Base-by-base conservation (phyloP, 257 asterid species). In the Sherardia arvensis region DNA sequence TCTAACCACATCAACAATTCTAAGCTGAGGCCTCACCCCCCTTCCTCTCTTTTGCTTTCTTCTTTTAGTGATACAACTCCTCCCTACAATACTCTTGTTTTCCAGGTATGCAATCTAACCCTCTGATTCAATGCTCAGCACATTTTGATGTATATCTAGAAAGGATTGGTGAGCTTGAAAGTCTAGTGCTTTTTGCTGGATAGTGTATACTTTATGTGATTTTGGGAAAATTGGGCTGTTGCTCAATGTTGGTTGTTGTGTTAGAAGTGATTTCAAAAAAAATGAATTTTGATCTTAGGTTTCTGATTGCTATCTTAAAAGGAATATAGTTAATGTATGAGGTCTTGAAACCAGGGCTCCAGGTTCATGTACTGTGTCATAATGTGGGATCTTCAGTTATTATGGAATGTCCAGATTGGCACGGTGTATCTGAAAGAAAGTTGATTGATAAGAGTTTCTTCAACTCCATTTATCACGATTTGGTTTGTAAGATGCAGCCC, bases 81-180 rank as follows among this genome's bases (percentile, higher is more conserved):
- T 3, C 76, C 88, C 62, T 81, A 84, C 74, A 83, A 87, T 66
- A 51, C 94, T 66, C 91, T 83, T 57, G 91, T 81, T 66, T 87
- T 83, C 69, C 91, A 90, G 94, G 97, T 86, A 66, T 26, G n/a
- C 57, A 8, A 8, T 49, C 11, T 9, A 8, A 7, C 40, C 40
- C 12, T 33, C 40, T 33, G 40, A 33, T 33, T 33, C 40, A 33
- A 33, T 33, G 9, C 40, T 8, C 7, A 33, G 40, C 10, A 33
- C 40, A 7, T 33, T 33, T 7, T 33, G 12, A 33, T 33, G n/a
- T n/a, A n/a, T n/a, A n/a, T n/a, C n/a, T n/a, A n/a, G n/a, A n/a
- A n/a, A n/a, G n/a, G n/a, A n/a, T n/a, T n/a, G n/a, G 38, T 33
- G 38, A 33, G 6, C 38, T 33, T 33, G 6, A 5, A 27, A 22